These are phyloP conservation scores for Gypsophila paniculata DNA, from an alignment of 179 eudicot species.

Conservation along the genomic window DNA sequence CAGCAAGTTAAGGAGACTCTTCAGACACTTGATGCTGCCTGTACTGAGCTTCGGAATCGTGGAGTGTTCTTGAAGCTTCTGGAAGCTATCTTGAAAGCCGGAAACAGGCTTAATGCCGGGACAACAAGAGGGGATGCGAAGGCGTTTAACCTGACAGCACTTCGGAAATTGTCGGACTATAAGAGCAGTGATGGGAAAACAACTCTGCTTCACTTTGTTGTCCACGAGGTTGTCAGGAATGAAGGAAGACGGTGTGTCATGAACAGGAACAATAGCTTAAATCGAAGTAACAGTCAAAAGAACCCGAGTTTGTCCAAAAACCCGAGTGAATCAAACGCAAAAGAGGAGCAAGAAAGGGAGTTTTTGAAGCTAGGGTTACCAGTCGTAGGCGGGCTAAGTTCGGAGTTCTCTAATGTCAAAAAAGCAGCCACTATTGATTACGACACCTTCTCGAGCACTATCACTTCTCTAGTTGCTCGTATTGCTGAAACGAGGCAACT, in stretches of 20 bases:
- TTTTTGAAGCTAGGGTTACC: conserved; percentile 76
- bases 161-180: conserved; percentile 76
- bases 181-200: conserved; percentile 86
- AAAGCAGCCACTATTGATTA: conserved; percentile 62
- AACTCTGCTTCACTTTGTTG: conserved; percentile 79
- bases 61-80: conserved; percentile 82
- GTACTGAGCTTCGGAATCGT: conserved; percentile 57
- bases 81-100: conserved; percentile 87
- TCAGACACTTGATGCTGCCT: conserved; percentile 58
- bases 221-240: conserved; percentile 74
- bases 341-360: conserved; percentile 65
- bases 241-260: conserved; percentile 74
- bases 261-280: conserved; percentile 41
- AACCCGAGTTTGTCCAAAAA: conserved; percentile 1
- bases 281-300: conserved; percentile 27
- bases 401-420: conserved; percentile 62
- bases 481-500: conserved; percentile 35
- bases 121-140: conserved; percentile 84
- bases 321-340: conserved; percentile 28
- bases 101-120: conserved; percentile 87
- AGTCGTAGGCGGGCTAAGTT: conserved; percentile 71
- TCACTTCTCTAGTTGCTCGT: conserved; percentile 31
- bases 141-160: conserved; percentile 67
- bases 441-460: conserved; percentile 34
- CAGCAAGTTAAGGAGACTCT: conserved; percentile 42